A percentile compares a stretch with the other conserved stretches of the same genome.
phyloP scores from a whole-genome alignment of 2,329 filamentous ascomycete species.

The Dactylonectria estremocensis region DNA sequence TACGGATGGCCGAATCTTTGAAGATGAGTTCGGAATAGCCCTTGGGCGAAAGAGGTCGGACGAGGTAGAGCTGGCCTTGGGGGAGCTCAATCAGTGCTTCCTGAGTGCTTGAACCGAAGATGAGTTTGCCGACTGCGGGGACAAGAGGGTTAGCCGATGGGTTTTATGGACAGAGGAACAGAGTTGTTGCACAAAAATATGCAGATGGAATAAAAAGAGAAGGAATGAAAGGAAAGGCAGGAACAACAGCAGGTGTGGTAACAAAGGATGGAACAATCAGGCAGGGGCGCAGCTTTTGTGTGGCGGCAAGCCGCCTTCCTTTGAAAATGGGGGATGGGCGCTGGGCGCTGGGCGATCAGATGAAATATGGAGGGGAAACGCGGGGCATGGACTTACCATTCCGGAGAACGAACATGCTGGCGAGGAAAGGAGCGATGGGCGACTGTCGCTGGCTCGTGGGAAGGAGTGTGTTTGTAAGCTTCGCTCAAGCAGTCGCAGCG shows the following conservation, averaged over 20 bases:
- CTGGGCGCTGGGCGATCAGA: not conserved
- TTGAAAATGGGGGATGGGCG: not conserved
- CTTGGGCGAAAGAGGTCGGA: constrained; percentile 94
- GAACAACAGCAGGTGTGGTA: constrained; percentile 8
- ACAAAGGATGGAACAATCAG: not conserved
- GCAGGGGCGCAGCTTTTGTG: not conserved
- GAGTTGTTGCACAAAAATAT: constrained; percentile 18
- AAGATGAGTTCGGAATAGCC: constrained; percentile 99
- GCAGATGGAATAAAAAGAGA: not conserved
- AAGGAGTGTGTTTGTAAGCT: constrained; percentile 4
- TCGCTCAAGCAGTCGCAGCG: constrained; percentile 20
- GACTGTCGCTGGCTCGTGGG: constrained; percentile 4
- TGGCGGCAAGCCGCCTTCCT: constrained; percentile 9
- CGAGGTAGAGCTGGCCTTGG: constrained; percentile 97
- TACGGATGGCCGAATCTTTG: constrained; percentile 93
- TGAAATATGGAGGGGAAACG: constrained; percentile 18
- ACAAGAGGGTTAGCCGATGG: constrained; percentile 31
- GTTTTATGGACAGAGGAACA: constrained; percentile 4
- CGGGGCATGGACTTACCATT: constrained; percentile 53
- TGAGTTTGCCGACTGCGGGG: constrained; percentile 84
- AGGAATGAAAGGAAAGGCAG: constrained; percentile 22
- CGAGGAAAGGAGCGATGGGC: constrained; percentile 23
- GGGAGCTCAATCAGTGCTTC: constrained; percentile 95
- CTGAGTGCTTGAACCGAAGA: constrained; percentile 90
- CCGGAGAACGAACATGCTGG: constrained; percentile 58